Base-by-base conservation (phyloP, 2,329 filamentous ascomycete genomes). In the Apiospora hydei region DNA sequence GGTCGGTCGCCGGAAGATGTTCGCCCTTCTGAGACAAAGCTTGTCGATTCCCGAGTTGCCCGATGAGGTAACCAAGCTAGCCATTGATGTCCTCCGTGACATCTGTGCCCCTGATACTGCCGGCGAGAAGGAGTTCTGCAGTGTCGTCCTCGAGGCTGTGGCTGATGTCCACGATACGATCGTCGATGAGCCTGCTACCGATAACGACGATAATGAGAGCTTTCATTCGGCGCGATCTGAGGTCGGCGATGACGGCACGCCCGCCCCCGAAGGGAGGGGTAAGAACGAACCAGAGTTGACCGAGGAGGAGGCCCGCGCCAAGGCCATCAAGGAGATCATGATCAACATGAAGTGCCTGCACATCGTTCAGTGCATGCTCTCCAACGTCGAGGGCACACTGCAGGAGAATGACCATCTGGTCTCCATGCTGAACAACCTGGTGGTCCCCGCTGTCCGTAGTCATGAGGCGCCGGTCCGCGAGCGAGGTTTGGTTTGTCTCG, bases 301-400 rank as follows among this genome's bases (percentile, higher is more conserved):
- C 69, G 90, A 92, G 71, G 92, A 93, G 76, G 90, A 92, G 74
- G 89, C 90, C 13, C 87, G 90, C 76, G 88, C 89, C 67, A 97
- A 95, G 71, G 94, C 93, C 1, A 90, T 98, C 76, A 92, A 90
- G 75, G 95, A 98, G 83, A 96, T 98, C 79, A 91, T 98, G 85
- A 93, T 98, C 81, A 98, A 98, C 85, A 95, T 98, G 90, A 98
- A 98, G 84, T 98, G 96, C 82, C 88, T 99, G 74, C 94, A 98
- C 80, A 98, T 99, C 76, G 95, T 97, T 38, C 94, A 98, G 82
- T 98, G 95, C 86, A 98, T 98, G 93, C 88, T 99, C 69, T 92
- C 97, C 80, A 98, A 98, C 79, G 94, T 99, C 13, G 89, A 93
- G 70, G 94, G 94, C 73, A 93, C 93, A 78, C 86, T 98, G 49